These are phyloP conservation scores for Trichosporon coremiiforme DNA, from an alignment of 1,284 basidiomycete species.

Conservation along the genomic window DNA sequence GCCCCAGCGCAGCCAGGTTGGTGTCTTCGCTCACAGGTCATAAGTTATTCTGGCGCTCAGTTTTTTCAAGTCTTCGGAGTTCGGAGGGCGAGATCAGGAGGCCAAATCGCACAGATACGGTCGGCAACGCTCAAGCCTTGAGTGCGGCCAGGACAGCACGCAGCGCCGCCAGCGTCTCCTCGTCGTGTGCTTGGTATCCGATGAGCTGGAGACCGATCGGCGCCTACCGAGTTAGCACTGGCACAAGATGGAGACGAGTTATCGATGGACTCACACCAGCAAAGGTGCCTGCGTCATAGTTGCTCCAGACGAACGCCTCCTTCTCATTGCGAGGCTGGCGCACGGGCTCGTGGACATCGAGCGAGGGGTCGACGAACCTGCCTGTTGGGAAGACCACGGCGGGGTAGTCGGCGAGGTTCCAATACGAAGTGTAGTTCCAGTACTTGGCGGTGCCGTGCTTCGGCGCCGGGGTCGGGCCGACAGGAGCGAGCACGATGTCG, in stretches of 20 bases:
- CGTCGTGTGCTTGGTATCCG: slow-evolving; percentile 27
- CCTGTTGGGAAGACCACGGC: slow-evolving; percentile 68
- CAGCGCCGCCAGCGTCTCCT: slow-evolving; percentile 56
- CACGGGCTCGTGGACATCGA: slow-evolving; percentile 65
- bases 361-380: slow-evolving; percentile 52
- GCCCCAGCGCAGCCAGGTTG: not conserved
- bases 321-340: slow-evolving; percentile 61
- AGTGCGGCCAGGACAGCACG: slow-evolving; percentile 4
- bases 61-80: not conserved
- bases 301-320: slow-evolving; percentile 39
- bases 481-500: slow-evolving; percentile 51
- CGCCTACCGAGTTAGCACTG: not conserved
- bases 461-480: slow-evolving; percentile 46
- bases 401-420: slow-evolving; percentile 71
- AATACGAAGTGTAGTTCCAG: slow-evolving; percentile 64
- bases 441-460: slow-evolving; percentile 45
- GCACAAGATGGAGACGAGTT: too few relatives aligned
- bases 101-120: too few relatives aligned
- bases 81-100: not conserved
- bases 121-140: not conserved
- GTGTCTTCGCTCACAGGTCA: not conserved
- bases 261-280: slow-evolving; percentile 47
- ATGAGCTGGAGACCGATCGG: slow-evolving; percentile 29
- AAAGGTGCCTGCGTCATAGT: slow-evolving; percentile 30
- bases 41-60: not conserved